Evolutionary conservation across 352 stramenopile genomes (phyloP), one percentile per base, ranked within the genome.

Genomic region (Phytophthora hybrid): DNA sequence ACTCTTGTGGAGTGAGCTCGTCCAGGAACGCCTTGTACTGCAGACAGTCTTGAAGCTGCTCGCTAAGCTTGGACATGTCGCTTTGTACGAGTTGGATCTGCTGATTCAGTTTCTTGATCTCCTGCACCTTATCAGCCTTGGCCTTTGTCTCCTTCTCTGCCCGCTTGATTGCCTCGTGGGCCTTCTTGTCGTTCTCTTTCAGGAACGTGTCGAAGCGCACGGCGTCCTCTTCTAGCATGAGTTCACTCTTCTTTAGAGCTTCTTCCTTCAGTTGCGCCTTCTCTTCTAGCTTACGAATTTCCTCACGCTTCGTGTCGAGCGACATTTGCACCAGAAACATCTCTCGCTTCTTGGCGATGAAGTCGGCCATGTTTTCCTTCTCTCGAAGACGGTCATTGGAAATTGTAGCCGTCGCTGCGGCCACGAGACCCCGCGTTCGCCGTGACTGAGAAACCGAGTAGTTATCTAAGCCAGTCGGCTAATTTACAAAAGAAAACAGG

Each of bases 111-210:
- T 96, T 96, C 71, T 98, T 98, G 73, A 99, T 98, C 59, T 98
- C 94, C 61, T 98, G 90, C 0, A 97, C 85, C 61, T 98, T 99
- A 59, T 99, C 93, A 6, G 89, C 89, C 76, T 98, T 98, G 29
- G 89, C 88, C 49, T 97, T 98, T 23, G 94, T 98, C 77, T 98
- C 94, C 47, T 95, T 96, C 71, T 99, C 97, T 4, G 95, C 94
- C 21, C 87, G 81, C 61, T 98, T 98, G 68, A 99, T 98, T 4
- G 96, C 96, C 62, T 98, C 94, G 74, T 98, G 93, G n/a, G 96
- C 94, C 70, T 98, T 98, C 71, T 97, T 97, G 85, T 99, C 96
- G 71, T 99, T 99, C 67, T 99, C 96, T 68, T 99, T 99, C n/a
- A 99, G 70, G 44, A 98, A 99, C 18, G 94, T 98, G 71, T 99